Percentiles rank a stretch among this genome's conserved stretches.
phyloP scores from a whole-genome alignment of 1,139 yeast species.

The Suhomyces bribrorum region DNA sequence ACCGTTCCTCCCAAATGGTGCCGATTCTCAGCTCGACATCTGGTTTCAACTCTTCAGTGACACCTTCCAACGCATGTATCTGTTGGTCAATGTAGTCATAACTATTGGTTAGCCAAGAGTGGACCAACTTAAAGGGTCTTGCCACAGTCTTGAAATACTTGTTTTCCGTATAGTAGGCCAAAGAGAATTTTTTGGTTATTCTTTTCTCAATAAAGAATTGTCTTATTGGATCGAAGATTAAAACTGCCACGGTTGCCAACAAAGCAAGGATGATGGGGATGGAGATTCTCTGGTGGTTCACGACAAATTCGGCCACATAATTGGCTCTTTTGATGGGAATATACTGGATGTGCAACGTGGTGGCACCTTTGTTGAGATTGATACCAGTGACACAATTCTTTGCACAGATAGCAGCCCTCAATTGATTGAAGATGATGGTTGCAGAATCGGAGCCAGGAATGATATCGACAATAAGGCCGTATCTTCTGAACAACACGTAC shows the following conservation, averaged over 20 bases:
- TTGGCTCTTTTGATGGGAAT: conserved; percentile 56
- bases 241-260: conserved; percentile 74
- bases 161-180: conserved; percentile 35
- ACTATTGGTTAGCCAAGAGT: conserved; percentile 30
- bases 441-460: conserved; percentile 56
- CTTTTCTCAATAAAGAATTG: conserved; percentile 76
- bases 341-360: conserved; percentile 74
- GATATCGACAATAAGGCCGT: conserved; percentile 81
- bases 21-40: conserved; percentile 29
- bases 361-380: conserved; percentile 49
- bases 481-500: conserved; percentile 79
- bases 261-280: conserved; percentile 54
- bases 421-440: conserved; percentile 52
- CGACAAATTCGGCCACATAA: conserved; percentile 53
- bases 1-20: conserved; percentile 68
- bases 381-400: conserved; percentile 89
- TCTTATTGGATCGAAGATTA: conserved; percentile 90
- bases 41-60: conserved; percentile 9
- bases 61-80: conserved; percentile 6
- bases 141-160: conserved; percentile 29
- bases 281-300: conserved; percentile 80
- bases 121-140: conserved; percentile 28
- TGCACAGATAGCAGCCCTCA: conserved; percentile 79
- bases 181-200: conserved; percentile 53
- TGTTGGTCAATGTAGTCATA: conserved; percentile 25